phyloP scores from a whole-genome alignment of 2,329 filamentous ascomycete species.

The Fusarium sambucinum region DNA sequence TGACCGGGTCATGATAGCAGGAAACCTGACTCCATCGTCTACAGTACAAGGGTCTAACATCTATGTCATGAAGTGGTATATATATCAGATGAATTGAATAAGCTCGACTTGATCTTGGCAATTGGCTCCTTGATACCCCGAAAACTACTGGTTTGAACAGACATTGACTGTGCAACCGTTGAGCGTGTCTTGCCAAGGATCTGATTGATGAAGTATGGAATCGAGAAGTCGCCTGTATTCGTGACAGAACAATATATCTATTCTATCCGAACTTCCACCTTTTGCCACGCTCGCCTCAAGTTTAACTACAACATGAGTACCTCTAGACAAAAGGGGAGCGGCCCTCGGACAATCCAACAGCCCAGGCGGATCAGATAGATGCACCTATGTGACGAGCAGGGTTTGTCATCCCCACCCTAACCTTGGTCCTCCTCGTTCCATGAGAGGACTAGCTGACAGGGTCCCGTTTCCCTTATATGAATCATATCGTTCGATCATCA shows the following conservation, averaged over 20 bases:
- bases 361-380: conserved; percentile 9
- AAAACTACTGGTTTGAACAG: background rate
- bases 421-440: background rate
- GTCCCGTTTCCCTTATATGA: conserved; percentile 9
- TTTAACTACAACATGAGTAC: background rate
- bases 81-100: background rate
- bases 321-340: conserved; percentile 13
- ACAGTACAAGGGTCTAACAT: background rate
- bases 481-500: conserved; percentile 33
- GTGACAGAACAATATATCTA: conserved; percentile 17
- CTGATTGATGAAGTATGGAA: background rate
- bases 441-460: conserved; percentile 11
- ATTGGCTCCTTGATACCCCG: background rate
- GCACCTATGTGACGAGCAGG: conserved; percentile 11
- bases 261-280: conserved; percentile 22
- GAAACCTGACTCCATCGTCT: no score
- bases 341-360: conserved; percentile 30
- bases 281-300: conserved; percentile 11
- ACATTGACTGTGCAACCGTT: background rate
- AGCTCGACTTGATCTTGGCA: background rate
- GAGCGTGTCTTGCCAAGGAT: background rate
- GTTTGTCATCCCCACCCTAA: conserved; percentile 1
- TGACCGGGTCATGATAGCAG: background rate
- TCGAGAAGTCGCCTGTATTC: background rate
- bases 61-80: background rate